phyloP scores from a whole-genome alignment of 805 yeast species.

The Metschnikowia similis region DNA sequence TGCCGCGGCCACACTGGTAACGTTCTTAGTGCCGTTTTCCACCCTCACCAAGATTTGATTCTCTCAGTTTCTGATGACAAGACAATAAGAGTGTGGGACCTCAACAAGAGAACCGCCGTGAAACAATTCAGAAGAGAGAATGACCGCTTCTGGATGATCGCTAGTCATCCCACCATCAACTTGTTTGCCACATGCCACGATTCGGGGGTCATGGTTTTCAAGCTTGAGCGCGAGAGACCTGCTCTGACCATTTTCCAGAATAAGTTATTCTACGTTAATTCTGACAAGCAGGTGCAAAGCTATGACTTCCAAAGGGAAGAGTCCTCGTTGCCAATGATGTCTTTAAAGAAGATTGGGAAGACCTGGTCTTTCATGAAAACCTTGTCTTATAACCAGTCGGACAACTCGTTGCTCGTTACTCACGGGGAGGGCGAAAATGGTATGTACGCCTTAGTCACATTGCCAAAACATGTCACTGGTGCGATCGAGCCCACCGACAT shows the following conservation, averaged over 20 bases:
- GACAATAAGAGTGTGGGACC: slow-evolving; percentile 95
- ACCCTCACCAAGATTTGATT: slow-evolving; percentile 88
- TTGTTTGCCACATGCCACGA: slow-evolving; percentile 96
- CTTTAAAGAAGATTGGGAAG: slow-evolving; percentile 79
- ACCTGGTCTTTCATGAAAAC: slow-evolving; percentile 83
- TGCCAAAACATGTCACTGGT: slow-evolving; percentile 86
- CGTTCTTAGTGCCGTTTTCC: slow-evolving; percentile 85
- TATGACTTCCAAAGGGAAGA: slow-evolving; percentile 66
- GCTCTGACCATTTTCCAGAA: slow-evolving; percentile 74
- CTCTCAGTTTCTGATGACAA: slow-evolving; percentile 94
- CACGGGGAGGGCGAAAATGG: slow-evolving; percentile 67
- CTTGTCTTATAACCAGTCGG: slow-evolving; percentile 88
- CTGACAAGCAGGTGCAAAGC: slow-evolving; percentile 80
- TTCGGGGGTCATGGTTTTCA: slow-evolving; percentile 96
- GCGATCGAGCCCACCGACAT: slow-evolving; percentile 90
- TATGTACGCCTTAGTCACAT: slow-evolving; percentile 65
- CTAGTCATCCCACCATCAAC: slow-evolving; percentile 85
- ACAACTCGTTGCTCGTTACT: slow-evolving; percentile 78
- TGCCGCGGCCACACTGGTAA: slow-evolving; percentile 97
- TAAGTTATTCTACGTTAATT: slow-evolving; percentile 69
- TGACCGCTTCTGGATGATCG: slow-evolving; percentile 91
- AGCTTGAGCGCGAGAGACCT: slow-evolving; percentile 95
- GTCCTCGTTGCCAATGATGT: slow-evolving; percentile 70
- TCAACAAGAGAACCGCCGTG: slow-evolving; percentile 87
- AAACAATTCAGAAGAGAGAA: slow-evolving; percentile 91